Evolutionary conservation across 306 rosid genomes (phyloP), one percentile per base, ranked within the genome.

Genomic region (Glycyrrhiza uralensis): DNA sequence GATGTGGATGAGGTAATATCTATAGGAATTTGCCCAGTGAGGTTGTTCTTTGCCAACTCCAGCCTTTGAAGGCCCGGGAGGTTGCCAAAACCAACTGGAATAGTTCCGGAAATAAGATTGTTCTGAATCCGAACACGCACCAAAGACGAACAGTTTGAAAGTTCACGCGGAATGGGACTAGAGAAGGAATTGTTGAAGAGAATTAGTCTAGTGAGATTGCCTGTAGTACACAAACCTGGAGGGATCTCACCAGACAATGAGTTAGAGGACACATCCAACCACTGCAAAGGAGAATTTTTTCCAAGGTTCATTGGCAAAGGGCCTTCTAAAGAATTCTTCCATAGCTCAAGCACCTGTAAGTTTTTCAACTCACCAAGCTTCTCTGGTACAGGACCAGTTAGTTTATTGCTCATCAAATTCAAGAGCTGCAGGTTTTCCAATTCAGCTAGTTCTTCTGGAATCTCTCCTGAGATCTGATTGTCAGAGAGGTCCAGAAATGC

Each of bases 261-360:
- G 81, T 95, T 95, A 7, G 97, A 86, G 1, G 97, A 95, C 67
- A 89, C 93, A 24, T 91, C 97, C 19, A 95, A 65, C 99, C 97
- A 88, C 65, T 80, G 83, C 87, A 94, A 75, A 13, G 93, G 96
- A 14, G 97, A 95, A 70, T 79, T 79, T 76, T 66, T 78, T 26
- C 99, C 96, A 19, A 95, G 93, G 63, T 80, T 85, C 41, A 0
- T 23, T 2, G 96, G 97, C 73, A 95, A 84, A 64, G 87, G 79
- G 56, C 99, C 99, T 28, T 79, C 74, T 32, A 95, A 78, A 46
- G 84, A 84, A 66, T 86, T 95, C 72, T 82, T 86, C 96, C 92
- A 95, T 4, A 89, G 79, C 84, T 86, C 92, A 82, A 87, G 93
- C 20, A 83, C 84, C 77, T 78, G 77, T 54, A 89, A 79, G 62